These are phyloP conservation scores for Yamadazyma phyllophila DNA, from an alignment of 805 yeast species.

Conservation along the genomic window DNA sequence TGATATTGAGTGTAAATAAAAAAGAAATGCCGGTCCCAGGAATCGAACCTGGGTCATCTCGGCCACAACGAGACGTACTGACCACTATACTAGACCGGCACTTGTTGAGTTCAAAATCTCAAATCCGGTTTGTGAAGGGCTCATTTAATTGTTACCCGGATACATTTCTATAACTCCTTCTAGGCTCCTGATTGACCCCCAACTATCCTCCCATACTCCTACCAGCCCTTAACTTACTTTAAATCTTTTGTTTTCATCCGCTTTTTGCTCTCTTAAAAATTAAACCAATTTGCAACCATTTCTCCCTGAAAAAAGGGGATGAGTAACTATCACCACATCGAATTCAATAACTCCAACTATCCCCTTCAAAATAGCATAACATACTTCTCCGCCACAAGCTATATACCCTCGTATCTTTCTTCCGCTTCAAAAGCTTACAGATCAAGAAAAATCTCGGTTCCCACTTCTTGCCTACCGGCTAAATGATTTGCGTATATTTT, in stretches of 20 bases:
- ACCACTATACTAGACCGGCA: conserved; percentile 44
- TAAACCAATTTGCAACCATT: background rate
- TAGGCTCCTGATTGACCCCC: too few relatives aligned
- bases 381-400: too few relatives aligned
- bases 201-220: too few relatives aligned
- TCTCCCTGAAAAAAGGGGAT: background rate
- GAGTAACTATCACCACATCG: background rate
- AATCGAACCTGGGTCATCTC: conserved; percentile 48
- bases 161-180: too few relatives aligned
- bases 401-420: too few relatives aligned
- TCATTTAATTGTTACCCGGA: background rate
- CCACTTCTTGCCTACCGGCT: background rate
- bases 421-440: too few relatives aligned
- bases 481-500: background rate
- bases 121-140: background rate
- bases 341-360: background rate
- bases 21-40: conserved; percentile 44
- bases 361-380: too few relatives aligned
- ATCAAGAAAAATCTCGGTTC: too few relatives aligned
- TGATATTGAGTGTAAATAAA: too few relatives aligned
- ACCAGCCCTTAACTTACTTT: too few relatives aligned
- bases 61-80: conserved; percentile 49
- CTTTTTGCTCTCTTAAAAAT: background rate
- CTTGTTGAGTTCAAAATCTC: background rate
- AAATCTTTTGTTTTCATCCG: too few relatives aligned